Evolutionary conservation across 2,329 filamentous ascomycete genomes (phyloP), one percentile per base, ranked within the genome.

Genomic region (Pyrenophora seminiperda): DNA sequence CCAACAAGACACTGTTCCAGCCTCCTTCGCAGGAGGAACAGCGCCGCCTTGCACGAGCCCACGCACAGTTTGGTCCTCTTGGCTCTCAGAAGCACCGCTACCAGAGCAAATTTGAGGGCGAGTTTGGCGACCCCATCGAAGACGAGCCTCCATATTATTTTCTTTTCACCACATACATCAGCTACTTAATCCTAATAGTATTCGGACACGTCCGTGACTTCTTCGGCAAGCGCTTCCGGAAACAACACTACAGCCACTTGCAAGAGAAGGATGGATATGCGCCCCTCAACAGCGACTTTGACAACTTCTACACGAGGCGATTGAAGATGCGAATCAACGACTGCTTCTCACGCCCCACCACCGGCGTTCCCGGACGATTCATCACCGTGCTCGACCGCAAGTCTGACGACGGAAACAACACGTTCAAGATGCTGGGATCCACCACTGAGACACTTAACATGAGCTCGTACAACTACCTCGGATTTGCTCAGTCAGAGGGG

Each of bases 391-490:
- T 97, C 62, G 93, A 97, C 74, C 90, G 94, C 68, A 88, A 85
- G 63, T 96, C 92, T 2, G 83, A 93, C 69, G 91, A 99, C 71
- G 91, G 90, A 79, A 99, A 99, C 77, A 83, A 88, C 67, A 87
- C 88, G 50, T 99, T 96, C 79, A 84, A 89, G 71, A 86, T 91
- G 74, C 92, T 90, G 1, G 94, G 94, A 50, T 96, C 91, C 39
- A 88, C 85, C 51, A 97, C 93, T 1, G 91, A 99, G 75, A 97
- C 94, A 0, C 79, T 99, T 65, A 99, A 99, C 77, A 89, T 99
- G 88, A 97, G 93, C 78, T 99, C 94, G 1, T 99, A 99, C 82
- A 99, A 99, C 76, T 99, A 99, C 72, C 89, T 99, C 18, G 94
- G 94, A 34, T 99, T 99, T 67, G 94, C 94, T 42, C 94, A 99